These are phyloP conservation scores for Thuidium tamariscinum DNA, from an alignment of 225 moss, liverwort and hornwort species.

Conservation along the genomic window DNA sequence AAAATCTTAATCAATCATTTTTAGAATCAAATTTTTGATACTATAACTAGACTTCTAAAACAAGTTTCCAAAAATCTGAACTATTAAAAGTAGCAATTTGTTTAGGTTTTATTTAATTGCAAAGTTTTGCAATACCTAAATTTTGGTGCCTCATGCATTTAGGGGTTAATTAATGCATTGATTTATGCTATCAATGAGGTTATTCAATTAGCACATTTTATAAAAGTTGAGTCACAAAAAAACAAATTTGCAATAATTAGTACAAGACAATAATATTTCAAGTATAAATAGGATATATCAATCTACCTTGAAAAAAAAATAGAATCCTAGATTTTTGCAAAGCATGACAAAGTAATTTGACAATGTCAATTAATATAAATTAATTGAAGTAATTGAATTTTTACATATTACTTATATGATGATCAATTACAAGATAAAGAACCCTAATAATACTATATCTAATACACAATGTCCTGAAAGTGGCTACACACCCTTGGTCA, in stretches of 20 bases:
- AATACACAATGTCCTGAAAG: no score
- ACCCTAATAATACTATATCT: neutral
- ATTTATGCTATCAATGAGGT: neutral
- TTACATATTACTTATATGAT: no score
- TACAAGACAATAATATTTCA: neutral
- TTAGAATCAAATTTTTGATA: no score
- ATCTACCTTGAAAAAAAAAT: neutral
- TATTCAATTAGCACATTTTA: neutral
- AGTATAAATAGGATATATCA: neutral
- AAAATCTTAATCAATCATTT: no score
- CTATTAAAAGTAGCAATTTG: no score
- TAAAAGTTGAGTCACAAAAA: neutral
- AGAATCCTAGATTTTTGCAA: neutral
- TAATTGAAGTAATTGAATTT: neutral
- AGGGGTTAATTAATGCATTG: no score
- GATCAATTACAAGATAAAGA: neutral
- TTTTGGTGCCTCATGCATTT: no score
- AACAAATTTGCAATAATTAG: neutral
- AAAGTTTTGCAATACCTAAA: no score
- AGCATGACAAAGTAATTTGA: accelerated
- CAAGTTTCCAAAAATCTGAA: no score
- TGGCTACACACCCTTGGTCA: no score
- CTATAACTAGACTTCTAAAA: no score
- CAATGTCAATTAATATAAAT: neutral
- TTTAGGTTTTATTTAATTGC: no score